Evolutionary conservation across 139 green algal species (phyloP).

Genomic region (Prasinococcaceae sp.): DNA sequence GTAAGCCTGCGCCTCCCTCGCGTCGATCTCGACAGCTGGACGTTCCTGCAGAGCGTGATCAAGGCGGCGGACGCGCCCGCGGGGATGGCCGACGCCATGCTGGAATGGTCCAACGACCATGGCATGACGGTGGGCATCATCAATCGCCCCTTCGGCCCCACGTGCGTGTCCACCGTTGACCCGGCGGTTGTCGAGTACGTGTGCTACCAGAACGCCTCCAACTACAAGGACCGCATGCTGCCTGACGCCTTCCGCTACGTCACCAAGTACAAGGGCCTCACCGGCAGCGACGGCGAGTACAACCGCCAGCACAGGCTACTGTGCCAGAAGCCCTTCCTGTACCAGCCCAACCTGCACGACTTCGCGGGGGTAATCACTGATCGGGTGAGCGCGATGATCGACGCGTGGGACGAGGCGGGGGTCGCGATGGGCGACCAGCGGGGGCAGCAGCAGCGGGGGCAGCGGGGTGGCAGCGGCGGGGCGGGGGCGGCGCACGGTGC

Average conservation of each 20-base stretch:
- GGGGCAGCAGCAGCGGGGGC: conserved; percentile 11
- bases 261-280: conserved; percentile 51
- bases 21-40: background rate
- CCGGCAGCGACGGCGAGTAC: conserved; percentile 49
- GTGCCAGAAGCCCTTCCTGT: conserved; percentile 48
- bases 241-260: conserved; percentile 55
- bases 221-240: conserved; percentile 48
- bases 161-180: conserved; percentile 11
- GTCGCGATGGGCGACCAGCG: conserved; percentile 9
- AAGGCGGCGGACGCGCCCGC: conserved; percentile 1
- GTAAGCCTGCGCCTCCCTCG: background rate
- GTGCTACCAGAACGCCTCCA: conserved; percentile 39
- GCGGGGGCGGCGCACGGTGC: background rate
- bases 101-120: conserved; percentile 2
- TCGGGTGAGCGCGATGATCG: background rate
- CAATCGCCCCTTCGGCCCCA: conserved; percentile 7
- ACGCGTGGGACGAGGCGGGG: background rate
- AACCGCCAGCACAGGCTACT: conserved; percentile 47
- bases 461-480: background rate
- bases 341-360: conserved; percentile 22
- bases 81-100: conserved; percentile 12
- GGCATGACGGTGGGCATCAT: conserved; percentile 8
- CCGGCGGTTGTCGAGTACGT: conserved; percentile 47
- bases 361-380: conserved; percentile 35
- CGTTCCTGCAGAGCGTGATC: conserved; percentile 4